Base-by-base conservation (phyloP, 371 early-diverging fungal species). In the Quaeritorhiza haematococci region DNA sequence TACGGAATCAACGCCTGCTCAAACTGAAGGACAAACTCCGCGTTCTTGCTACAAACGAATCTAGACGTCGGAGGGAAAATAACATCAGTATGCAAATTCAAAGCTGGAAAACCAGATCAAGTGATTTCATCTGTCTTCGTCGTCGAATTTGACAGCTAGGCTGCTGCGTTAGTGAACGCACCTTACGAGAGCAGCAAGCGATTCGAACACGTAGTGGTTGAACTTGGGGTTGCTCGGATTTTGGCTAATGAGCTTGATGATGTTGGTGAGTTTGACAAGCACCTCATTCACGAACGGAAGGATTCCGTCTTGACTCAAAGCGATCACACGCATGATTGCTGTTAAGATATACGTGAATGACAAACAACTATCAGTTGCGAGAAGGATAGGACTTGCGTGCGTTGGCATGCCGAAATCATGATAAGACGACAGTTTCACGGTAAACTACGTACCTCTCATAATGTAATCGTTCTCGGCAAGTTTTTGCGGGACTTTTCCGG, bases 191-290 rank as follows among this genome's bases (percentile, higher is more conserved):
- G 90, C 85, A 19, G 89, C 91, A 49, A 98, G 80, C 19, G 92
- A 80, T 69, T 98, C 98, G 69, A 96, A 98, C 27, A 90, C 71
- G 69, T 84, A 96, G 70, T 98, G 97, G 69, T 91, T 95, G 87
- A 96, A 98, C 49, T 84, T 85, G 3, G 98, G 97, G 72, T 98
- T 96, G 71, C 90, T 89, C 13, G 98, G 98, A 65, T 98, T 98
- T 56, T 79, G 79, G 71, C 88, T 85, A n/a, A 96, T 88, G 34
- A 84, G 72, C n/a, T 78, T 78, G 51, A 96, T 73, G 33, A 95
- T 86, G 23, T 66, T 70, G 0, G 85, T 88, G 58, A 96, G 66
- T 42, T 86, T 82, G 45, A 59, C 72, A 64, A 95, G 59, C 32
- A 24, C 28, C 2, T 83, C 80, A 26, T 80, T 79, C 15, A 84